A percentile compares a stretch with the other conserved stretches of the same genome.
Evolutionary conservation across 345 rosid species (phyloP).

Genomic region (Rhodamnia argentea): DNA sequence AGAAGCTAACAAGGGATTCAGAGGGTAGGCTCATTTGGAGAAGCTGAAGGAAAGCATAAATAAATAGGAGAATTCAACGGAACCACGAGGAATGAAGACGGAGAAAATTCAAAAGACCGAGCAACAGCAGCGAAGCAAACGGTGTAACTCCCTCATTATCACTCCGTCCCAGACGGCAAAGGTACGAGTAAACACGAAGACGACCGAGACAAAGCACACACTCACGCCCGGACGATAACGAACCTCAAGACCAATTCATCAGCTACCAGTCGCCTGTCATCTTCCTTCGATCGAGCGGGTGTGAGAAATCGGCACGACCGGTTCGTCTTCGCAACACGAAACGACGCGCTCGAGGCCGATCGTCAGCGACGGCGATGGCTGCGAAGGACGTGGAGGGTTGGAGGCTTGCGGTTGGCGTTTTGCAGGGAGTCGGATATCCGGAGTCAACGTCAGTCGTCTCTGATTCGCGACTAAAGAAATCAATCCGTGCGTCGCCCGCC

Average conservation of each 20-base stretch:
- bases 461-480: neutral
- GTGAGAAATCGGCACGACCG: neutral
- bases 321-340: neutral
- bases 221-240: neutral
- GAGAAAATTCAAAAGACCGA: neutral
- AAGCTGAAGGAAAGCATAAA: neutral
- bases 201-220: neutral
- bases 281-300: neutral
- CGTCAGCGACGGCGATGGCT: neutral
- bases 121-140: neutral
- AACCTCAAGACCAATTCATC: neutral
- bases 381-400: neutral
- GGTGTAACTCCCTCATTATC: neutral
- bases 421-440: neutral
- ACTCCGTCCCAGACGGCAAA: neutral
- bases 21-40: neutral
- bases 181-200: neutral
- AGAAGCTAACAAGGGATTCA: neutral
- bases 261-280: neutral
- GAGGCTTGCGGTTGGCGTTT: neutral
- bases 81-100: neutral
- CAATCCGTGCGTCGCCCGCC: neutral
- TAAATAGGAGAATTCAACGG: neutral
- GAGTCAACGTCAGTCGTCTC: neutral
- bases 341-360: neutral